Evolutionary conservation across 2,329 filamentous ascomycete species (phyloP).

Genomic region (Fusarium nygamai): DNA sequence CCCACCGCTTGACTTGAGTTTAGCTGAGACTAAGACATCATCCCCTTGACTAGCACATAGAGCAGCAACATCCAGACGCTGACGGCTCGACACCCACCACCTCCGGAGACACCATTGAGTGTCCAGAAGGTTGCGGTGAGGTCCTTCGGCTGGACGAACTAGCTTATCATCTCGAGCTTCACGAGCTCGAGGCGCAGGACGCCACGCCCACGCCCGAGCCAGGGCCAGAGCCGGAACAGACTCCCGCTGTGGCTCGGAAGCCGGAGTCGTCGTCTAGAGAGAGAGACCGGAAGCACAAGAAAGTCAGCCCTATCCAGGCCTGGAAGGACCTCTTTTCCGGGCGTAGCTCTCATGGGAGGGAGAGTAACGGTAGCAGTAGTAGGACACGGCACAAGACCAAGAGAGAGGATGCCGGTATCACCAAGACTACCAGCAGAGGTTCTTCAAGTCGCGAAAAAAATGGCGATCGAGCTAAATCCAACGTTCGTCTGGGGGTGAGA

Average conservation of each 20-base stretch:
- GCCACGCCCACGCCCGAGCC: conserved; percentile 22
- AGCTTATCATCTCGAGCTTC: conserved; percentile 40
- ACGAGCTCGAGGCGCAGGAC: conserved; percentile 39
- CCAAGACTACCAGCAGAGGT: background rate
- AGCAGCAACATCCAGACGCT: conserved; percentile 41
- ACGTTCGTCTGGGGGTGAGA: conserved; percentile 35
- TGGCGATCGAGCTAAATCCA: conserved; percentile 15
- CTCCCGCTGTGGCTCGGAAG: conserved; percentile 13
- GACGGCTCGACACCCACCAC: conserved; percentile 20
- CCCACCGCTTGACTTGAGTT: background rate
- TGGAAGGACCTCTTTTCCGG: conserved; percentile 39
- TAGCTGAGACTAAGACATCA: conserved; percentile 23
- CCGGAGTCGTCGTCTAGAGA: conserved; percentile 11
- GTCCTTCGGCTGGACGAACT: conserved; percentile 44
- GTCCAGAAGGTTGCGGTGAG: conserved; percentile 64
- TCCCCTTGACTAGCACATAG: conserved; percentile 41
- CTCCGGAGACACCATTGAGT: conserved; percentile 20
- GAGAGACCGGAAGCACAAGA: conserved; percentile 21
- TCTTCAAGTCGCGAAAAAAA: background rate
- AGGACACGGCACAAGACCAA: conserved; percentile 39
- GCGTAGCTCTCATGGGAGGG: conserved; percentile 4
- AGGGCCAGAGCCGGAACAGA: conserved; percentile 15
- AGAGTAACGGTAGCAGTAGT: conserved; percentile 25
- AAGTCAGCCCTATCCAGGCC: conserved; percentile 30
- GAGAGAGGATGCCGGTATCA: conserved; percentile 25